Conservation (phyloP, 345 rosid species). For the Brassica rapa region DNA sequence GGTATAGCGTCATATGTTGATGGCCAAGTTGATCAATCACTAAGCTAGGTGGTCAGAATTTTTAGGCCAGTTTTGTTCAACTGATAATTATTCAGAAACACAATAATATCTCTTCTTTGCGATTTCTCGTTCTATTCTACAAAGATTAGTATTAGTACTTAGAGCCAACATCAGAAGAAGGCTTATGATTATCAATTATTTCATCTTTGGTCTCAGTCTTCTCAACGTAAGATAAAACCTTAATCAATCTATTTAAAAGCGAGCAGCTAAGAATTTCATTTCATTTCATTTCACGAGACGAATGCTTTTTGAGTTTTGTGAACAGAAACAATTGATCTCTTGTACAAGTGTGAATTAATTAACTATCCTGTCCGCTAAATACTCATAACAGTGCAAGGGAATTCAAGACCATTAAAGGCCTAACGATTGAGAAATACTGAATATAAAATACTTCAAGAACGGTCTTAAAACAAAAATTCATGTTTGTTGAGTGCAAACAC, state of each 20-base stretch:
- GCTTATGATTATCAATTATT: background rate
- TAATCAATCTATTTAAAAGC: no score
- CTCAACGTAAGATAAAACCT: no score
- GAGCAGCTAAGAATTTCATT: background rate
- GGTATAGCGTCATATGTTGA: slow-evolving; percentile 84
- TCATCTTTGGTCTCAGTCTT: background rate
- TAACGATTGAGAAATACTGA: background rate
- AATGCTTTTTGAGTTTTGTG: no score
- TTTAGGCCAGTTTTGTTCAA: background rate
- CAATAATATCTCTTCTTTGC: background rate
- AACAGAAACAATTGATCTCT: background rate
- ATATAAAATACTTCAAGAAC: background rate
- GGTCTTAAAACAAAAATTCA: background rate
- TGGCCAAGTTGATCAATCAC: slow-evolving; percentile 71
- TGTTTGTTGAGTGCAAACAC: background rate
- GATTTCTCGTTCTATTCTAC: background rate
- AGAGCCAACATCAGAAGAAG: no score
- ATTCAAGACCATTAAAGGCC: background rate
- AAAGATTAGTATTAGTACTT: no score
- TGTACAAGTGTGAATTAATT: no score
- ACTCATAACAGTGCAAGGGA: background rate
- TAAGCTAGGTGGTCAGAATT: slow-evolving; percentile 75
- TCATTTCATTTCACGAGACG: background rate
- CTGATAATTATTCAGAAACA: background rate
- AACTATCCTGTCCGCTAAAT: no score